Evolutionary conservation across 2,329 filamentous ascomycete species (phyloP), one percentile per base, ranked within the genome.

Genomic region (Falciphora oryzae): DNA sequence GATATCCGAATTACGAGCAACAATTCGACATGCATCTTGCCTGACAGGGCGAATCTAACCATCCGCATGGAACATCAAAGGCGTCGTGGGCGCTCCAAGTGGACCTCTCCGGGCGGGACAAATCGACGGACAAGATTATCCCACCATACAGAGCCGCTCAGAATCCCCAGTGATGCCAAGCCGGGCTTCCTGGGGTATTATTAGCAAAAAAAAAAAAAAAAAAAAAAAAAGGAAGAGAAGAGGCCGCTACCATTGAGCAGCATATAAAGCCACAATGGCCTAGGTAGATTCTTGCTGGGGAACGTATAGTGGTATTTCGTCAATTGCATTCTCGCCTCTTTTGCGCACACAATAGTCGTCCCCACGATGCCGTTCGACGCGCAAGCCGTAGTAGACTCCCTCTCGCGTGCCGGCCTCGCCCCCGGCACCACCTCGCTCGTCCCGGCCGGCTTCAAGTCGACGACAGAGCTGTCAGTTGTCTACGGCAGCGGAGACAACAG

Each of bases 371-470:
- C 61, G 27, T 31, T 57, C 28, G 31, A 25, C 22, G 50, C 50
- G 7, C 50, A 44, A 13, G 61, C 61, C 18, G 50, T 62, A 25
- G n/a, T 62, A 22, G 44, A 44, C 50, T 62, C 61, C 27, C 10
- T 63, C 13, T 56, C 61, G 16, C 27, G 27, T 50, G 50, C 53
- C 61, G 50, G 44, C 11, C 61, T 63, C 29, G 53, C 29, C 62
- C 31, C 62, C 56, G 57, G 14, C 56, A 6, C 62, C 31, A 58
- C 56, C 31, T 18, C 29, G 22, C 31, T 27, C 16, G 44, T 59
- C 32, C 62, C 62, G 27, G 62, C 56, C 31, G 56, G 31, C 27
- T 63, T 63, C 62, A 57, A 16, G 32, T 56, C 62, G n/a, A 63
- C 56, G 11, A 63, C 56, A 32, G 62, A 29, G 31, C 56, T 63